Base-by-base conservation (phyloP, 2,329 filamentous ascomycete genomes). In the Paraphoma sp. region DNA sequence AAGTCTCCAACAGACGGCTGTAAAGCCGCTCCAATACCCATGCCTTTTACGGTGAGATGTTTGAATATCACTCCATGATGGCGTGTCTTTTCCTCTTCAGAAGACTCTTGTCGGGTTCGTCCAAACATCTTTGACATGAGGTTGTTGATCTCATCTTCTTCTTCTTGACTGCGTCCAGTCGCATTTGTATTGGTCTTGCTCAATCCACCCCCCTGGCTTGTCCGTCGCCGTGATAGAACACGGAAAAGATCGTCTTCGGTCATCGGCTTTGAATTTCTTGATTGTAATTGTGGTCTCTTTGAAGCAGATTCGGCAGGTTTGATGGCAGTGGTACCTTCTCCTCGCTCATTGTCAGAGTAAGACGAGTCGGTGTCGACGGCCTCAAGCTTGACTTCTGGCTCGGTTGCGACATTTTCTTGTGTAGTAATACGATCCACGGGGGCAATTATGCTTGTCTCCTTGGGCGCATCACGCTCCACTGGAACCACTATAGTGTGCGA, bases 91-190 rank as follows among this genome's bases (percentile, higher is more conserved):
- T 90, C 88, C 59, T 89, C 88, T 58, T 90, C 85, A 0, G 87
- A 89, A n/a, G 85, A 79, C 44, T 84, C 82, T 62, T 89, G 87
- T 6, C 89, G 82, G 17, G 84, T 84, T 33, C 81, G 78, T 6
- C 89, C 89, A 65, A 91, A 92, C 83, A 92, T 89, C 3, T 85
- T 85, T 0, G 87, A 90, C 80, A 92, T 86, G 40, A 91, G 76
- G 10, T 80, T 79, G 48, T 87, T 81, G 31, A 89, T 84, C 65
- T 87, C 85, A n/a, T 80, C 79, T 45, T 82, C 82, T 4, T 80
- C 75, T 44, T 72, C 63, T 14, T 63, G 50, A 18, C 59, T 68
- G 2, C 62, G 60, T 29, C 60, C 65, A 7, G 71, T 69, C 10
- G 62, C 58, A 9, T 54, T 56, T 3, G 73, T 75, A 17, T 67